A percentile compares a stretch with the other conserved stretches of the same genome.
Evolutionary conservation across 257 asterid genomes (phyloP).

Genomic region (Solanum bulbocastanum): DNA sequence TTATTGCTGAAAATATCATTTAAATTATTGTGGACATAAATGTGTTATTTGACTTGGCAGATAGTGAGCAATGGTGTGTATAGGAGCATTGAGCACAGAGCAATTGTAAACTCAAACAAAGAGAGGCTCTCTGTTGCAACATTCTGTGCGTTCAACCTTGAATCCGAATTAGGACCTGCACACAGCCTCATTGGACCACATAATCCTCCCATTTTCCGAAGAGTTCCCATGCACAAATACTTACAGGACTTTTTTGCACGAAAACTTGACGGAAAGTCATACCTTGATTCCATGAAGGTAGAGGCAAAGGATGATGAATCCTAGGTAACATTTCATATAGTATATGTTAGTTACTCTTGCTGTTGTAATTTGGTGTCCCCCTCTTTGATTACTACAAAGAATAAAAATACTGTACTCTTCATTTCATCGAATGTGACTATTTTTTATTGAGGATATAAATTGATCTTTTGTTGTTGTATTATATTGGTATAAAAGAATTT

Average conservation of each 20-base stretch:
- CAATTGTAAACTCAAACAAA: conserved; percentile 26
- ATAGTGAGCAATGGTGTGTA: conserved; percentile 43
- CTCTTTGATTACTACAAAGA: not conserved
- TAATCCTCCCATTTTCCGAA: conserved; percentile 27
- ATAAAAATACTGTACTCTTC: not conserved
- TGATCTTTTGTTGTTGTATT: not conserved
- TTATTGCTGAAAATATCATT: too few relatives aligned
- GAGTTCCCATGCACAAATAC: conserved; percentile 15
- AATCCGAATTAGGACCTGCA: conserved; percentile 40
- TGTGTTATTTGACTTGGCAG: conserved; percentile 4
- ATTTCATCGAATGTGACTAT: not conserved
- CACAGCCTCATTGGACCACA: conserved; percentile 23
- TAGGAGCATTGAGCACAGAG: conserved; percentile 46
- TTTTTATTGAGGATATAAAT: not conserved
- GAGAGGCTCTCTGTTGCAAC: conserved; percentile 50
- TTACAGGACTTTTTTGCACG: conserved; percentile 32
- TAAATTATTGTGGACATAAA: not conserved
- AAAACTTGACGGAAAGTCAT: conserved; percentile 35
- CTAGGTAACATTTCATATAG: not conserved
- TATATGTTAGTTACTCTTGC: not conserved
- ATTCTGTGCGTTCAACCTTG: conserved; percentile 26
- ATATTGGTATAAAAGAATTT: too few relatives aligned
- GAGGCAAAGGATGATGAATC: not conserved
- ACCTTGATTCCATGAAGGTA: conserved; percentile 38
- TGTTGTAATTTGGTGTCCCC: not conserved